Evolutionary conservation across 2,329 filamentous ascomycete genomes (phyloP), one percentile per base, ranked within the genome.

Genomic region (Talaromyces pinophilus): DNA sequence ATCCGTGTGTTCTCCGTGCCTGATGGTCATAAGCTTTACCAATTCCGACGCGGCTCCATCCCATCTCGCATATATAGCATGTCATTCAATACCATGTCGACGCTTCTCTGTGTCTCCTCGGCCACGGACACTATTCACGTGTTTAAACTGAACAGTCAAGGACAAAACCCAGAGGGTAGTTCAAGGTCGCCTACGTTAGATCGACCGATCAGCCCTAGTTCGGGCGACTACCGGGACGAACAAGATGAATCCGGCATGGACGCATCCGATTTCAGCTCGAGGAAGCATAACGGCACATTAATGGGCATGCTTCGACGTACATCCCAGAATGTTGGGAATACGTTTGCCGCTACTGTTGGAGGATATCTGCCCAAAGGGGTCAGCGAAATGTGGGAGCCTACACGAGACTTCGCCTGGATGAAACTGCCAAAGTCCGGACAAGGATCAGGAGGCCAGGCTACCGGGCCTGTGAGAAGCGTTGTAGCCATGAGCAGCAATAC

Each of bases 61-160:
- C 95, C 95, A 0, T 93, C 93, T 1, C 90, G 92, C 48, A 99
- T 99, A 72, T 97, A 93, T 81, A 96, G 93, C 86, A 97, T 99
- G 93, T 96, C 93, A 1, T 99, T 99, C 81, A 99, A 99, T 78
- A 89, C 93, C 60, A 93, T 91, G 67, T 96, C 93, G 2, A 97
- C 93, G 1, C 84, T 99, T 11, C 86, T 99, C 42, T 97, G 93
- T 74, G 93, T 99, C 48, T 98, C 95, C 5, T 98, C 94, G 2
- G 93, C 93, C 1, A 96, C 93, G 0, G 95, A 99, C 74, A 99
- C 95, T 0, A 90, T 99, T 10, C 95, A 99, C 77, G 93, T 99
- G 62, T 99, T 99, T 82, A 92, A 93, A 64, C 84, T 99, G 22
- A 83, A 82, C 30, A 76, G 77, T 5, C 62, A 82, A 79, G 62